phyloP scores from a whole-genome alignment of 2,329 filamentous ascomycete genomes.

The Xylariaceae sp. region DNA sequence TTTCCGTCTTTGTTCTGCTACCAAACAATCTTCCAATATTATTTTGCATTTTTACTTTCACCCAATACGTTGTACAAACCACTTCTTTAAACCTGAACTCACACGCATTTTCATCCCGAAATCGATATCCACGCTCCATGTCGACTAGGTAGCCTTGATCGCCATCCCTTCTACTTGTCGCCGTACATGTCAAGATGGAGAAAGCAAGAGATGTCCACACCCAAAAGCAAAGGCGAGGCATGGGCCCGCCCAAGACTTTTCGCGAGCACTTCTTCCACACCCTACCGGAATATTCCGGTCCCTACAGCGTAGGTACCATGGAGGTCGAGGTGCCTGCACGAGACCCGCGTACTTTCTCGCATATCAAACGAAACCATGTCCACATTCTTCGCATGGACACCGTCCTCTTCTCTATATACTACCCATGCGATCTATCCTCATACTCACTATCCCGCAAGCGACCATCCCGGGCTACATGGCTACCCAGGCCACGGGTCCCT shows the following conservation, averaged over 20 bases:
- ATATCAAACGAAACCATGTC: conserved; percentile 37
- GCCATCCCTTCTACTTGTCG: no score
- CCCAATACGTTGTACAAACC: no score
- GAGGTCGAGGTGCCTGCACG: conserved; percentile 60
- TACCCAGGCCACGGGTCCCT: conserved; percentile 53
- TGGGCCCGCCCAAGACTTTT: conserved; percentile 18
- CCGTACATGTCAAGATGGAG: conserved; percentile 3
- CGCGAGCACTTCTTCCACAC: conserved; percentile 39
- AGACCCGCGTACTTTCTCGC: conserved; percentile 37
- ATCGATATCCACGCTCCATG: no score
- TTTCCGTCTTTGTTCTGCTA: no score
- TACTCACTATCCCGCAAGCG: conserved; percentile 34
- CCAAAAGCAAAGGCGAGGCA: conserved; percentile 12
- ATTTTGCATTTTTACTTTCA: no score
- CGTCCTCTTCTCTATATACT: conserved; percentile 62
- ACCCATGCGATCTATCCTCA: conserved; percentile 50
- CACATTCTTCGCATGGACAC: conserved; percentile 46
- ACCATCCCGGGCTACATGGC: conserved; percentile 56
- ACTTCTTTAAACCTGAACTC: no score
- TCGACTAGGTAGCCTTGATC: no score
- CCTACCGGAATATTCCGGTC: conserved; percentile 60
- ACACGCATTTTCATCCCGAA: no score
- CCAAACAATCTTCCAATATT: no score
- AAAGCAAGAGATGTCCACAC: conserved; percentile 8
- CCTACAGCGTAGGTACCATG: conserved; percentile 64